phyloP scores from a whole-genome alignment of 768 basidiomycete species.

The Hygrocybe punicea region DNA sequence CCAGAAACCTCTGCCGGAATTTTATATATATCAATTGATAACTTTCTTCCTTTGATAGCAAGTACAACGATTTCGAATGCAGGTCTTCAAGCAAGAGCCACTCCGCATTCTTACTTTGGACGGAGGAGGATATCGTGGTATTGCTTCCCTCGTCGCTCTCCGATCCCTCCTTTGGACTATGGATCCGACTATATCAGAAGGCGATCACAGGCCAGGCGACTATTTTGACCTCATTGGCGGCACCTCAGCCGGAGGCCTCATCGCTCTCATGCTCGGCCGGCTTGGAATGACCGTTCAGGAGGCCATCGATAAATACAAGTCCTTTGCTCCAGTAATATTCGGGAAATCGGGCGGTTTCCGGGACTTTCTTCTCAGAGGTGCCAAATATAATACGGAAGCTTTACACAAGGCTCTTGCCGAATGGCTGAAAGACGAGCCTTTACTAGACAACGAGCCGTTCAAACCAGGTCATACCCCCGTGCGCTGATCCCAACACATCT shows the following conservation, averaged over 20 bases:
- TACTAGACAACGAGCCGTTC: no score
- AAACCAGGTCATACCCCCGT: no score
- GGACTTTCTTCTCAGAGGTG: background rate
- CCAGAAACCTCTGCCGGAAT: no score
- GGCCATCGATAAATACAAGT: slow-evolving; percentile 28
- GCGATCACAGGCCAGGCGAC: slow-evolving; percentile 20
- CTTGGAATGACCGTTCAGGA: slow-evolving; percentile 33
- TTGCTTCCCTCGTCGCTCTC: slow-evolving; percentile 31
- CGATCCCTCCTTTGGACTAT: slow-evolving; percentile 28
- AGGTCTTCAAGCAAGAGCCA: no score
- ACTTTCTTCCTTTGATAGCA: no score
- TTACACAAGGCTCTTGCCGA: background rate
- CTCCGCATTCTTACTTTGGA: slow-evolving; percentile 14
- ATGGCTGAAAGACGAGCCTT: background rate
- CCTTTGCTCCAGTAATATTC: slow-evolving; percentile 31
- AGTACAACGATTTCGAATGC: no score
- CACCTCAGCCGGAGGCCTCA: slow-evolving; percentile 35
- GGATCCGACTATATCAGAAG: slow-evolving; percentile 16
- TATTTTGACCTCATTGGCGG: slow-evolving; percentile 38
- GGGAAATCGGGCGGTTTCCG: background rate
- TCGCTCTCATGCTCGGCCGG: slow-evolving; percentile 38
- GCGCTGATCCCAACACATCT: no score
- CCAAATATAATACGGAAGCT: background rate
- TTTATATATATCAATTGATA: no score
- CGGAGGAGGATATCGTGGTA: slow-evolving; percentile 36